Conservation (phyloP, 208 protist species). For the Strigomonas culicis region DNA sequence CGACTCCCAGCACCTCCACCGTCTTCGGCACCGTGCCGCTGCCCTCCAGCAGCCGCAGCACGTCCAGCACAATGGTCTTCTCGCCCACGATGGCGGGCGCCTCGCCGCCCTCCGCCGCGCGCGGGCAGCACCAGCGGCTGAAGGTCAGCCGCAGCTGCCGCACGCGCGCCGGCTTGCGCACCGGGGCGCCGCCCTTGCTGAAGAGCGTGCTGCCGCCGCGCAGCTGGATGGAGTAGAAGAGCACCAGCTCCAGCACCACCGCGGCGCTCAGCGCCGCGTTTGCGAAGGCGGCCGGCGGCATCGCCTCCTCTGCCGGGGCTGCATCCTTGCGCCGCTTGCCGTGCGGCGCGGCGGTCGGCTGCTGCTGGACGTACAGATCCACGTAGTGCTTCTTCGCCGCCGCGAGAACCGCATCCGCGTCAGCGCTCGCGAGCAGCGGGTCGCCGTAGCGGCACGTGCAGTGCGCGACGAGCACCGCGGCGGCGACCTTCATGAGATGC, state of each 20-base stretch:
- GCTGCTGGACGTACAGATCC: neutral
- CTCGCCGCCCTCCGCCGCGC: too few species aligned
- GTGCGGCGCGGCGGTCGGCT: too few species aligned
- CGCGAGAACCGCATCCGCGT: slow-evolving; percentile 43
- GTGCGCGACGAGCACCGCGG: slow-evolving; percentile 39
- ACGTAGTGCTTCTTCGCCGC: slow-evolving; percentile 34
- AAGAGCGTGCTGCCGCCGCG: slow-evolving; percentile 5
- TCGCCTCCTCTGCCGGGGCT: too few species aligned
- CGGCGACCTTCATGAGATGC: slow-evolving; percentile 62
- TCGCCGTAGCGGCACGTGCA: slow-evolving; percentile 10
- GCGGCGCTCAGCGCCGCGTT: slow-evolving; percentile 48
- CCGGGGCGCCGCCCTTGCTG: too few species aligned
- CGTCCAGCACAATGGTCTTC: slow-evolving; percentile 28
- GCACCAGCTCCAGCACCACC: slow-evolving; percentile 55
- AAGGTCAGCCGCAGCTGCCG: slow-evolving; percentile 45
- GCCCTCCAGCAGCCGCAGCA: slow-evolving; percentile 34
- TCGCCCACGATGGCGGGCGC: too few species aligned
- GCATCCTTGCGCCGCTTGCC: too few species aligned
- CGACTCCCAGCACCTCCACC: slow-evolving; percentile 45
- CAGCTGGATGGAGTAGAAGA: slow-evolving; percentile 58
- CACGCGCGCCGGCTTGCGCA: slow-evolving; percentile 31
- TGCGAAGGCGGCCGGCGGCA: too few species aligned
- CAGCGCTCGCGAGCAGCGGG: slow-evolving; percentile 26
- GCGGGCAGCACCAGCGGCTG: slow-evolving; percentile 42
- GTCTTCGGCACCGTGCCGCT: slow-evolving; percentile 20